Evolutionary conservation across 2,329 filamentous ascomycete species (phyloP).

Genomic region (Pseudopithomyces chartarum): DNA sequence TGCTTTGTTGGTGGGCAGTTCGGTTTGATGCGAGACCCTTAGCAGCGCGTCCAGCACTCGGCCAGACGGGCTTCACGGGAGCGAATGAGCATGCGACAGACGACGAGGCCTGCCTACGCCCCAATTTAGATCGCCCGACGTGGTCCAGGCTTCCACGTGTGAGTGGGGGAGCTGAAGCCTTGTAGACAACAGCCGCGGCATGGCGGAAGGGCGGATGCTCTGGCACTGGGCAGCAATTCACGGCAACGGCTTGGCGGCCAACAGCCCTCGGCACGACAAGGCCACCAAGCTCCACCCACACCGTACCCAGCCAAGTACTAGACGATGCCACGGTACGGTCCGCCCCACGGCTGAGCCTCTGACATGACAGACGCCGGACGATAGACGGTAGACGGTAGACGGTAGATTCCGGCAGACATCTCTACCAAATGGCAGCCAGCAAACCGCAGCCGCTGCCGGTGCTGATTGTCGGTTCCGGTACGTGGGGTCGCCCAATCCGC

Average conservation of each 20-base stretch:
- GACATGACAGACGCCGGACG: no score
- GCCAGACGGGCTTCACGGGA: not conserved
- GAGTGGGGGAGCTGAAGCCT: not conserved
- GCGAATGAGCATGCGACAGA: not conserved
- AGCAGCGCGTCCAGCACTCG: not conserved
- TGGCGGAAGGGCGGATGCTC: not conserved
- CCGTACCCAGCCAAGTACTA: no score
- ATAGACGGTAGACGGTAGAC: no score
- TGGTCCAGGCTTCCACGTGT: not conserved
- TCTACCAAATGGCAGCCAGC: no score
- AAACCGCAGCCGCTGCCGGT: conserved; percentile 22
- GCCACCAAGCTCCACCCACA: no score
- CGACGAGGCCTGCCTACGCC: no score
- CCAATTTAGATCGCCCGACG: not conserved
- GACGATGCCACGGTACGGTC: no score
- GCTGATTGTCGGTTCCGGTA: conserved; percentile 42
- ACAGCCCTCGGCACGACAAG: not conserved
- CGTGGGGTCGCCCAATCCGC: conserved; percentile 15
- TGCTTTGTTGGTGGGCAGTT: conserved; percentile 5
- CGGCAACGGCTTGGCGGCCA: not conserved
- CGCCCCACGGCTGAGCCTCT: no score
- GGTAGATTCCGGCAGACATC: no score
- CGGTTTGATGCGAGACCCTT: no score
- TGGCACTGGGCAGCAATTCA: no score
- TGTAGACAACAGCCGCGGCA: not conserved